Evolutionary conservation across 805 yeast genomes (phyloP).

Genomic region (Ogataea zsoltii): DNA sequence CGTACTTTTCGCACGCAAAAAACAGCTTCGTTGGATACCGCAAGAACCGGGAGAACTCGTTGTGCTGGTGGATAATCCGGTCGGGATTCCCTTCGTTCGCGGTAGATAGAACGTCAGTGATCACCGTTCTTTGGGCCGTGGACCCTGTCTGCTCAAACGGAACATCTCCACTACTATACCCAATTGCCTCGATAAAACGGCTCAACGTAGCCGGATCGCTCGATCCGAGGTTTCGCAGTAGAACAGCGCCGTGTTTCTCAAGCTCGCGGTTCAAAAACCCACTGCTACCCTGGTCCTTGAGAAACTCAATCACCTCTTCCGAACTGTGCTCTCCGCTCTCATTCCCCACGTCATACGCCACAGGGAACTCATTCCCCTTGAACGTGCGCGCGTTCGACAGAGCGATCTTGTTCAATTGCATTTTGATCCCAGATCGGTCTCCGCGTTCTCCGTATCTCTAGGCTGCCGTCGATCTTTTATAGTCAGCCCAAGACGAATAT

Average conservation of each 20-base stretch:
- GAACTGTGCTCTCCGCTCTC: neutral
- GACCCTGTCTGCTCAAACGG: slow-evolving; percentile 34
- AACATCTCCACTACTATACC: slow-evolving; percentile 20
- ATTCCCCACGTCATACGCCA: slow-evolving; percentile 7
- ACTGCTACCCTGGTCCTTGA: slow-evolving; percentile 17
- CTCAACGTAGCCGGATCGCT: slow-evolving; percentile 25
- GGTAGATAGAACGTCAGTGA: slow-evolving; percentile 29
- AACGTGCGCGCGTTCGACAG: slow-evolving; percentile 17
- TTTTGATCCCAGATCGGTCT: no score
- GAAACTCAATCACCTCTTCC: slow-evolving; percentile 9
- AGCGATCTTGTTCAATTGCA: neutral
- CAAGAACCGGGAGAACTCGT: slow-evolving; percentile 35
- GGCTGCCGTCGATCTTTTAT: neutral
- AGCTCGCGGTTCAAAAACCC: slow-evolving; percentile 28
- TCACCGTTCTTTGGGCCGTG: slow-evolving; percentile 27
- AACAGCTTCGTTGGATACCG: slow-evolving; percentile 30
- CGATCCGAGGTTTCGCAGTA: slow-evolving; percentile 25
- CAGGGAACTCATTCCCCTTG: slow-evolving; percentile 24
- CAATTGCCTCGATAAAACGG: slow-evolving; percentile 25
- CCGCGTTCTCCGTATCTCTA: no score
- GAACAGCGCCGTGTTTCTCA: slow-evolving; percentile 30
- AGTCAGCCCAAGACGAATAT: no score
- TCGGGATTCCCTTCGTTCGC: slow-evolving; percentile 36
- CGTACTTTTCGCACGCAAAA: slow-evolving; percentile 26
- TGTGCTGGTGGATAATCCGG: slow-evolving; percentile 31